Evolutionary conservation across 768 basidiomycete species (phyloP).

Genomic region (Leccinum variicolor): DNA sequence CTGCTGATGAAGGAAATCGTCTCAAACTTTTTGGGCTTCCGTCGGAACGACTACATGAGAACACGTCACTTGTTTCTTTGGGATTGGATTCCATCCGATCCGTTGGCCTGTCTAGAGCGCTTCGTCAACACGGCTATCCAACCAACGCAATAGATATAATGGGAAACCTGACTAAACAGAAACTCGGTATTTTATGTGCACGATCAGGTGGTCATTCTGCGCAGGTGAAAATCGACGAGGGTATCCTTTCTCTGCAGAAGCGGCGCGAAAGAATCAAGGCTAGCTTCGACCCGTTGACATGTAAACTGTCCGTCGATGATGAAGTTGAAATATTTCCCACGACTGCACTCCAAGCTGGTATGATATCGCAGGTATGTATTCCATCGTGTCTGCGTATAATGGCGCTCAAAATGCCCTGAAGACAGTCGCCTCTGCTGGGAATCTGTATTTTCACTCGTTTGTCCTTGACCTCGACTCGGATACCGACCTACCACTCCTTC

Average conservation of each 20-base stretch:
- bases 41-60: slow-evolving; percentile 7
- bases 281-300: slow-evolving; percentile 10
- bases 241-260: slow-evolving; percentile 8
- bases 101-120: slow-evolving; percentile 37
- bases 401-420: slow-evolving; percentile 5
- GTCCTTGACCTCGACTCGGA: slow-evolving; percentile 16
- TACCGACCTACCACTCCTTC: slow-evolving; percentile 28
- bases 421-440: slow-evolving; percentile 29
- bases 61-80: slow-evolving; percentile 40
- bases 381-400: background rate
- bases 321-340: slow-evolving; percentile 36
- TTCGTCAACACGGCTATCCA: slow-evolving; percentile 32
- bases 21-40: slow-evolving; percentile 18
- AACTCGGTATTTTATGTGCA: slow-evolving; percentile 11
- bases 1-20: slow-evolving; percentile 11
- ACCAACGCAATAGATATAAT: slow-evolving; percentile 39
- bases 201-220: background rate
- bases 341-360: slow-evolving; percentile 45
- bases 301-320: slow-evolving; percentile 29
- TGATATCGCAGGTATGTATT: slow-evolving; percentile 43
- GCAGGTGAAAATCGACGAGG: slow-evolving; percentile 6
- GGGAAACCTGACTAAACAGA: slow-evolving; percentile 21
- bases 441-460: slow-evolving; percentile 33
- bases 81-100: slow-evolving; percentile 49
- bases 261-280: slow-evolving; percentile 17